Evolutionary conservation across 371 early-diverging fungal species (phyloP).

Genomic region (Actinomortierella wolfii): DNA sequence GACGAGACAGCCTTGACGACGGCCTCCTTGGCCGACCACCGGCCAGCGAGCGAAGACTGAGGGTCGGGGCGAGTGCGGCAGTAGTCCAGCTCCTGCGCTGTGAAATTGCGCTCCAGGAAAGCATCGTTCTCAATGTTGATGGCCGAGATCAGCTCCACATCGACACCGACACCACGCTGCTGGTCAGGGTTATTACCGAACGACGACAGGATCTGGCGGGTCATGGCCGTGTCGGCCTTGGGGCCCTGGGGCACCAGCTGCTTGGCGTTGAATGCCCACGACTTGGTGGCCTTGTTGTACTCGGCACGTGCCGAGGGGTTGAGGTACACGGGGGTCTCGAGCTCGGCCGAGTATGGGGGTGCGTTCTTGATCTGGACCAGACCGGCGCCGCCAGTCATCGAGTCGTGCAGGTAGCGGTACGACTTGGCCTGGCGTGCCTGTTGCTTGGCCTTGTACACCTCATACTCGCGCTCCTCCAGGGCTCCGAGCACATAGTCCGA

Average conservation of each 20-base stretch:
- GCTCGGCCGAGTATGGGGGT: slow-evolving; percentile 89
- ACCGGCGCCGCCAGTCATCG: slow-evolving; percentile 82
- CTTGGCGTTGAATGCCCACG: slow-evolving; percentile 75
- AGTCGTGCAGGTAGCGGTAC: slow-evolving; percentile 94
- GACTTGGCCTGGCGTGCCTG: slow-evolving; percentile 79
- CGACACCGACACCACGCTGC: slow-evolving; percentile 81
- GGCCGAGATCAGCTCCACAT: slow-evolving; percentile 87
- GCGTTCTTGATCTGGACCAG: slow-evolving; percentile 90
- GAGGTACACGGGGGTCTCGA: slow-evolving; percentile 87
- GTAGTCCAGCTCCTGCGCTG: slow-evolving; percentile 78
- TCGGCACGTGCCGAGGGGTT: slow-evolving; percentile 90
- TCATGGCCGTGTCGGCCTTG: slow-evolving; percentile 60
- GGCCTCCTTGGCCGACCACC: slow-evolving; percentile 97
- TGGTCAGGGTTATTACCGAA: slow-evolving; percentile 51
- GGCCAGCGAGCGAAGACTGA: slow-evolving; percentile 89
- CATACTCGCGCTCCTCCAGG: slow-evolving; percentile 75
- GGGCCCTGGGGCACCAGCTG: slow-evolving; percentile 41
- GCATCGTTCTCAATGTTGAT: slow-evolving; percentile 82
- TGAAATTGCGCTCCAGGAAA: slow-evolving; percentile 94
- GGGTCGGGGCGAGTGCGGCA: slow-evolving; percentile 80
- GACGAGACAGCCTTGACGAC: slow-evolving; percentile 93
- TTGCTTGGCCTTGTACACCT: slow-evolving; percentile 73
- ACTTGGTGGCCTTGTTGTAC: slow-evolving; percentile 73
- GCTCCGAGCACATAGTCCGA: slow-evolving; percentile 90
- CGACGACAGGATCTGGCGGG: slow-evolving; percentile 58